phyloP scores from a whole-genome alignment of 352 stramenopile genomes.

The Globisporangium echinulatum region DNA sequence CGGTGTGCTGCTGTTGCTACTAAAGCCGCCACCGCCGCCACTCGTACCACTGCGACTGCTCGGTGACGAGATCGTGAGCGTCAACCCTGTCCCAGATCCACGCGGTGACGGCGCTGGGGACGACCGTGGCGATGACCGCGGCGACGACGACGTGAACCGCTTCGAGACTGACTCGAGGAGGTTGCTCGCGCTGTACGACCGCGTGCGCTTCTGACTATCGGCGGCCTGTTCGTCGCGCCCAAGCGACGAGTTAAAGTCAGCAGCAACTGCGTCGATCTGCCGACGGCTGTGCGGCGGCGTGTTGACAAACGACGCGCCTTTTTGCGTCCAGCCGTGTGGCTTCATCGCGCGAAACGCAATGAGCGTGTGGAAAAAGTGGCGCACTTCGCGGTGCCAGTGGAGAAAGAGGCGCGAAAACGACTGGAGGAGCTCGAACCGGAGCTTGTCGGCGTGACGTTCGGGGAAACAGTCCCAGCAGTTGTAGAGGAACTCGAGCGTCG shows the following conservation, averaged over 20 bases:
- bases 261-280: constrained; percentile 83
- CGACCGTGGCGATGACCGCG: constrained; percentile 53
- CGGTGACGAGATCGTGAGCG: constrained; percentile 74
- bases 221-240: constrained; percentile 58
- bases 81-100: constrained; percentile 30
- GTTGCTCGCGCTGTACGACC: constrained; percentile 82
- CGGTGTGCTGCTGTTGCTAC: constrained; percentile 57
- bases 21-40: constrained; percentile 18
- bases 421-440: constrained; percentile 73
- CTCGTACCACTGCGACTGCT: constrained; percentile 25
- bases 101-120: constrained; percentile 56
- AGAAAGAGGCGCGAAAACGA: constrained; percentile 79
- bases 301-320: constrained; percentile 81
- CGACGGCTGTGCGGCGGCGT: constrained; percentile 78
- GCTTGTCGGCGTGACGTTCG: constrained; percentile 81
- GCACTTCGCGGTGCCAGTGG: constrained; percentile 85
- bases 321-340: constrained; percentile 80
- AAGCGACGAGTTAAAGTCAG: constrained; percentile 82
- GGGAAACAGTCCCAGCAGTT: constrained; percentile 89
- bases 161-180: constrained; percentile 81
- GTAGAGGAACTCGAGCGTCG: constrained; percentile 85
- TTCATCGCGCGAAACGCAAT: constrained; percentile 85
- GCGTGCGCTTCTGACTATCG: constrained; percentile 34
- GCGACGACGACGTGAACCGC: constrained; percentile 62
- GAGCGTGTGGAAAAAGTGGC: constrained; percentile 82